Conservation (phyloP, 2,329 filamentous ascomycete species). For the Chrysoporthe deuterocubensis region DNA sequence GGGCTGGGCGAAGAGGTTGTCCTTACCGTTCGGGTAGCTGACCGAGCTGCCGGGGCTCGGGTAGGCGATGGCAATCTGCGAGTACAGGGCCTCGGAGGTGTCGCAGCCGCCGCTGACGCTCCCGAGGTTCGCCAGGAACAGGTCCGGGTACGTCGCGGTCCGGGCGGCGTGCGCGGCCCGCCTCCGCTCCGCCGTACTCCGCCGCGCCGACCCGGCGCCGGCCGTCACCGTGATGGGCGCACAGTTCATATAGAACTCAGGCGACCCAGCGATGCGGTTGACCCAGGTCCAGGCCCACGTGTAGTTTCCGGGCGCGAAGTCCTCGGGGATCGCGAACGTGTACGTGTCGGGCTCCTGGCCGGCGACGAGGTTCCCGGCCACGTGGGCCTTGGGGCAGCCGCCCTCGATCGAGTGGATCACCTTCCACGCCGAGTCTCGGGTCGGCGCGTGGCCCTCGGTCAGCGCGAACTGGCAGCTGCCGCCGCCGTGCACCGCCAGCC, state of each 20-base stretch:
- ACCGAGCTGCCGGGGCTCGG: slow-evolving; percentile 65
- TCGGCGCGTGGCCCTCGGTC: slow-evolving; percentile 60
- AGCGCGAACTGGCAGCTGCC: slow-evolving; percentile 66
- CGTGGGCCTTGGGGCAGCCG: slow-evolving; percentile 64
- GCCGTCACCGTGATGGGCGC: slow-evolving; percentile 62
- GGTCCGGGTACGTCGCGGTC: slow-evolving; percentile 60
- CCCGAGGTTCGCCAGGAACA: slow-evolving; percentile 72
- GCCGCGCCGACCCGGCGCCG: slow-evolving; percentile 28
- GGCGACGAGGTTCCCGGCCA: slow-evolving; percentile 52
- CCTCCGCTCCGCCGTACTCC: slow-evolving; percentile 27
- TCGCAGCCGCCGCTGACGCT: slow-evolving; percentile 51
- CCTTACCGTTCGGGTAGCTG: slow-evolving; percentile 42
- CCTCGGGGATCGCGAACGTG: slow-evolving; percentile 61
- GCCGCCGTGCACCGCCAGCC: slow-evolving; percentile 70
- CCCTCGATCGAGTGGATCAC: slow-evolving; percentile 74
- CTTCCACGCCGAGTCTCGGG: slow-evolving; percentile 62
- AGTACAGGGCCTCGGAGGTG: slow-evolving; percentile 53
- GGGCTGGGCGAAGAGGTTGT: slow-evolving; percentile 38
- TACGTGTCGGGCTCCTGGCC: slow-evolving; percentile 51
- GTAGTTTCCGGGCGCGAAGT: slow-evolving; percentile 65
- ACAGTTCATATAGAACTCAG: slow-evolving; percentile 81
- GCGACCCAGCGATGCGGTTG: slow-evolving; percentile 68
- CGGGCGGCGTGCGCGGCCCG: slow-evolving; percentile 34
- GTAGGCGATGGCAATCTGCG: slow-evolving; percentile 53
- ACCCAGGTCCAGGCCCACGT: slow-evolving; percentile 79